phyloP scores from a whole-genome alignment of 2,329 filamentous ascomycete genomes.

The Pseudofabraea citricarpa region DNA sequence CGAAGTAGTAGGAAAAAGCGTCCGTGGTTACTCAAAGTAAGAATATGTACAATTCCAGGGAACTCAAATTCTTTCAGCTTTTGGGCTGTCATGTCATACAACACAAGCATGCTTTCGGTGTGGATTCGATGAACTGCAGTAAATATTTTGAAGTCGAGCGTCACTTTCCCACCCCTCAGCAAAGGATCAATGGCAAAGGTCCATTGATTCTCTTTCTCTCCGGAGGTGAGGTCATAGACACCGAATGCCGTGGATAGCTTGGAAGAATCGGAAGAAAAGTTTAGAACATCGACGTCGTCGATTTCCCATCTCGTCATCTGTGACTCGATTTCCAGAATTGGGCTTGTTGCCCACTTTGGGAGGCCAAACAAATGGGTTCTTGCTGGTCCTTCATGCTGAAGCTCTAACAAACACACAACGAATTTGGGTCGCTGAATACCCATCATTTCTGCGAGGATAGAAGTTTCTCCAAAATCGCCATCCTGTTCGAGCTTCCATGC shows the following conservation, averaged over 20 bases:
- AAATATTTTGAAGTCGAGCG: not conserved
- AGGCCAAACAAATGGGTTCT: slow-evolving; percentile 3
- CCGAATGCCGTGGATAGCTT: slow-evolving; percentile 1
- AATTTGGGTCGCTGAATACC: not conserved
- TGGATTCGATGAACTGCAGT: not conserved
- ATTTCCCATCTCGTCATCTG: slow-evolving; percentile 1
- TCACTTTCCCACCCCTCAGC: not conserved
- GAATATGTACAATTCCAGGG: slow-evolving; percentile 2
- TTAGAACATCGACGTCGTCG: slow-evolving; percentile 3
- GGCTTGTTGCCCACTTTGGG: not conserved
- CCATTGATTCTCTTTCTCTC: not conserved
- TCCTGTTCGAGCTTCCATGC: not conserved
- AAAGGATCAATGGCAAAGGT: not conserved
- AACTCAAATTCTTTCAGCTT: not conserved
- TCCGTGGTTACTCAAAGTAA: slow-evolving; percentile 2
- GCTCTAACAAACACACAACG: slow-evolving; percentile 3
- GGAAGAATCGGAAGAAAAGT: slow-evolving; percentile 1
- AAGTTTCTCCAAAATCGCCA: not conserved
- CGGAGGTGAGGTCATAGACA: not conserved
- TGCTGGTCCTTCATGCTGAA: slow-evolving; percentile 1
- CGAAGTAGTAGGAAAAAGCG: slow-evolving; percentile 3
- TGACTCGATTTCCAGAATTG: not conserved
- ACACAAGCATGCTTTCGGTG: not conserved
- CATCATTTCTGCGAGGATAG: not conserved
- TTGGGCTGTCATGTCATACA: not conserved